These are phyloP conservation scores for Quercus bicolor DNA, from an alignment of 306 rosid genomes.

Conservation along the genomic window DNA sequence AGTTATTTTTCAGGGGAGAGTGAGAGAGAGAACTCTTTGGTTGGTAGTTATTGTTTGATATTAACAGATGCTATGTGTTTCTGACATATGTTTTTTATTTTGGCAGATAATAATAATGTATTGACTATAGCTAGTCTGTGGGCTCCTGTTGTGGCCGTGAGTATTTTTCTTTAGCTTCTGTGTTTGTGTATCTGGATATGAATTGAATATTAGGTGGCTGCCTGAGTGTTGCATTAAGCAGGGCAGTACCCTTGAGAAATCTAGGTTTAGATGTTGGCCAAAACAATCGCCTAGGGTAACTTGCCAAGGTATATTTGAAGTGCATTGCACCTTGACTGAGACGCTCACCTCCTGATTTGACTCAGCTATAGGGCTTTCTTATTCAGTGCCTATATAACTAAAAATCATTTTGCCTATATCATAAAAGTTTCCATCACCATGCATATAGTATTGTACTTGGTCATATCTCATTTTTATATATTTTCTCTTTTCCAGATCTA, in stretches of 20 bases:
- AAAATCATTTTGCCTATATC: background rate
- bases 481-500: slow-evolving; percentile 62
- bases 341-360: background rate
- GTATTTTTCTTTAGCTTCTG: slow-evolving; percentile 34
- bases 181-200: slow-evolving; percentile 2
- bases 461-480: slow-evolving; percentile 25
- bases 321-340: background rate
- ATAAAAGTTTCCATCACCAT: slow-evolving; percentile 1
- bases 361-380: slow-evolving; percentile 11
- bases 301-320: background rate
- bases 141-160: slow-evolving; percentile 98
- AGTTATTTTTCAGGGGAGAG: background rate
- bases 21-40: background rate
- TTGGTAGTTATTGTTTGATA: background rate
- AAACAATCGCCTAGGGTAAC: background rate
- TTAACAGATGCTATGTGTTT: slow-evolving; percentile 6
- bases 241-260: background rate
- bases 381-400: background rate
- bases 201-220: background rate
- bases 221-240: slow-evolving; percentile 1
- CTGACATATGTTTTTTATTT: slow-evolving; percentile 27
- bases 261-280: background rate
- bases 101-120: slow-evolving; percentile 73
- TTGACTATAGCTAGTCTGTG: slow-evolving; percentile 76
- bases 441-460: background rate